Conservation (phyloP, 257 asterid genomes). For the Plantago ovata region DNA sequence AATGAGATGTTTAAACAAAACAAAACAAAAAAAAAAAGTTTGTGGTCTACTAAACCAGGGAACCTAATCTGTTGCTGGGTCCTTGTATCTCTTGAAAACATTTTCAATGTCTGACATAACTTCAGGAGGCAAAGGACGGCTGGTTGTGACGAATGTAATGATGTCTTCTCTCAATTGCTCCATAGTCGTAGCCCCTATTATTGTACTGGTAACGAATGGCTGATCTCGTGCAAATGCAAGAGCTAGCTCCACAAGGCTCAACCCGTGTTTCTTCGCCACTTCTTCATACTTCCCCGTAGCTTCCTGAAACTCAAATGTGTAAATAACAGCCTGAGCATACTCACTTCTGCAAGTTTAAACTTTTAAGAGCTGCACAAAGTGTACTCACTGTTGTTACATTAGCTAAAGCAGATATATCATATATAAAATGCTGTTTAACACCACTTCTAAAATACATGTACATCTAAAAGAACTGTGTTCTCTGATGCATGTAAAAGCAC, state of each 20-base stretch:
- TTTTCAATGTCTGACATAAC: conserved; percentile 53
- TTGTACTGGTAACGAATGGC: conserved; percentile 72
- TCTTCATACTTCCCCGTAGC: conserved; percentile 56
- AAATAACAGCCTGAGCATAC: neutral
- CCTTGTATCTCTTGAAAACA: conserved; percentile 77
- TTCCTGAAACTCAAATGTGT: conserved; percentile 47
- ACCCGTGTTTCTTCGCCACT: conserved; percentile 79
- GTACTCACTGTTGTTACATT: neutral
- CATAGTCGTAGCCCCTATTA: conserved; percentile 73
- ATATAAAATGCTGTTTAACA: too few species aligned
- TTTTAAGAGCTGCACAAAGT: neutral
- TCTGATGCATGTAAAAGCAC: too few species aligned
- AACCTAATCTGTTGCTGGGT: conserved; percentile 59
- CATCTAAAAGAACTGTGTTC: too few species aligned
- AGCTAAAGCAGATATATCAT: too few species aligned
- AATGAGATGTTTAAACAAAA: conserved; percentile 5
- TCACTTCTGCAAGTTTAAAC: neutral
- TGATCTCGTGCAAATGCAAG: conserved; percentile 79
- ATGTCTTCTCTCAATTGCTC: conserved; percentile 76
- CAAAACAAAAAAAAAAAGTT: neutral
- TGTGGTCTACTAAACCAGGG: neutral
- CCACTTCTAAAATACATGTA: too few species aligned
- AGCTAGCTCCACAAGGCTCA: conserved; percentile 67
- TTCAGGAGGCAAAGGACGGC: conserved; percentile 65
- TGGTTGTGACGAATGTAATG: conserved; percentile 57